Base-by-base conservation (phyloP, 345 rosid genomes). In the Gossypium bickii region DNA sequence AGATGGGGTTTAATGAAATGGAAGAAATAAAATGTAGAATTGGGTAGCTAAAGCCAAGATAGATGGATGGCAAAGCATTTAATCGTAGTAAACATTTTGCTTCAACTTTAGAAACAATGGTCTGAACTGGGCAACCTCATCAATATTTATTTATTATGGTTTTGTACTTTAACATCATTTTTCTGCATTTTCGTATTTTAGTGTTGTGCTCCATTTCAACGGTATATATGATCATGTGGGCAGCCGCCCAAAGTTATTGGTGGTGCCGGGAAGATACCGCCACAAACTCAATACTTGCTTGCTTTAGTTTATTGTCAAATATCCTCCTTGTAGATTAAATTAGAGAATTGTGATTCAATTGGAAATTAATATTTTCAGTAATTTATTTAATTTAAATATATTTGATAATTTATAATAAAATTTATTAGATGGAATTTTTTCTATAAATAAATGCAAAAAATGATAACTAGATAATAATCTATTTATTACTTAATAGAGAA, bases 81-180 rank as follows among this genome's bases (percentile, higher is more conserved):
- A 38, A 18, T 56, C 34, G 41, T 1, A 9, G 51, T 55, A 71
- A 55, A 55, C 38, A 13, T 12, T 10, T n/a, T 34, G 74, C 29
- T 71, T 18, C 51, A 71, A 55, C 8, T 71, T 51, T 27, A 29
- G 59, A 25, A 51, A 69, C 73, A 51, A 5, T 16, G 11, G 72
- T 18, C 57, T 68, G 12, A 56, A 9, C 25, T n/a, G 2, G 13
- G 12, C 41, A 47, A 15, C 24, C 7, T 47, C 34, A 66, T 66
- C 16, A 44, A 11, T 65, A 18, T 43, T 65, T 41, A 65, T 43
- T 65, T 65, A 45, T 45, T 20, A 47, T 41, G 51, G 27, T 10
- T 65, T 65, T 65, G 27, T 43, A 18, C 51, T 43, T 65, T 4
- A 8, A 22, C 12, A 64, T 38, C 1, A 4, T 16, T 17, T 20